Base-by-base conservation (phyloP, 2,329 filamentous ascomycete species). In the Rosellinia necatrix region DNA sequence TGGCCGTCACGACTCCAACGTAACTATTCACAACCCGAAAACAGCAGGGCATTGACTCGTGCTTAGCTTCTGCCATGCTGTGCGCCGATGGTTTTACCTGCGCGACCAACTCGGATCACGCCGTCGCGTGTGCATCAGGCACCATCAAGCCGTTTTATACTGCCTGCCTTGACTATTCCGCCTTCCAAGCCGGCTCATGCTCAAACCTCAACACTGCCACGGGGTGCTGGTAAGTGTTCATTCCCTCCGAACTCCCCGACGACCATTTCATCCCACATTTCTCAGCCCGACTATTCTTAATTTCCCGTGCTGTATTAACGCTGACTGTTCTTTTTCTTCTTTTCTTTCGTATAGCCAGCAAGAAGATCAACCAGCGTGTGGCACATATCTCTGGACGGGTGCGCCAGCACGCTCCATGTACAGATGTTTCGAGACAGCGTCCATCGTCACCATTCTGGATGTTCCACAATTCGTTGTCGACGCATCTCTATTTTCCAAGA, bases 341-440 rank as follows among this genome's bases (percentile, higher is more conserved):
- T 17, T 34, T 19, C 9, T 17, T 35, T 17, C n/a, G 8, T 29
- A 12, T 54, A 66, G 62, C 24, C 34, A 61, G 32, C 6, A 54
- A 24, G 50, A 58, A 4, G 47, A 49, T 4, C 44, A 64, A 19
- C 66, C 66, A 1, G 70, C 68, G 9, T 76, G 74, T 60, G 70
- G 68, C 3, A 75, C 71, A 0, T 74, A 71, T 50, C 48, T 75
- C 42, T 76, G 74, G 73, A 68, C 70, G 0, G 72, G 70, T 35
- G 15, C 61, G 1, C 68, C 73, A 0, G 49, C 63, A 3, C 68
- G 68, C 17, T 72, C 66, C 50, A 74, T 75, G 72, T 74, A 70
- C 56, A 66, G 70, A 12, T 76, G 74, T 57, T 67, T 69, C 51
- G 55, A 61, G 9, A 55, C 53, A 0, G 54, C 67, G 1, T 64